phyloP scores from a whole-genome alignment of 768 basidiomycete species.

The Russula lepida region DNA sequence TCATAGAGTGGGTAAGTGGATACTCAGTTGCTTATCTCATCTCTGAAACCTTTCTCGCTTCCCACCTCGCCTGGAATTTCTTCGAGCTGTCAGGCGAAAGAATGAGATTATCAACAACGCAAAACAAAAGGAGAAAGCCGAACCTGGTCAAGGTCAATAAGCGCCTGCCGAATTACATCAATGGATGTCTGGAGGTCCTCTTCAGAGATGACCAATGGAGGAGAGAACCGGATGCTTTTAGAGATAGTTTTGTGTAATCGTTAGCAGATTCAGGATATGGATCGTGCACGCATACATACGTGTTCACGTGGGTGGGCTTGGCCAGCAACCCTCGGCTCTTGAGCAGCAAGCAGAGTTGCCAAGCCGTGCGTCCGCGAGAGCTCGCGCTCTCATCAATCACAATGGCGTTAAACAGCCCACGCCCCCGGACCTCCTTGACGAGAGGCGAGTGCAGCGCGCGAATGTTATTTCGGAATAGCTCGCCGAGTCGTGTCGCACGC shows the following conservation, averaged over 20 bases:
- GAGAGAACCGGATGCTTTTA: constrained; percentile 86
- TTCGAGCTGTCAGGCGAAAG: constrained; percentile 32
- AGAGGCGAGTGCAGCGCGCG: constrained; percentile 57
- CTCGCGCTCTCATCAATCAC: constrained; percentile 84
- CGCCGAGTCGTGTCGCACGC: constrained; percentile 71
- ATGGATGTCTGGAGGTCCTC: constrained; percentile 72
- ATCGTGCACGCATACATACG: constrained; percentile 42
- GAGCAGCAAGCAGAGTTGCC: constrained; percentile 90
- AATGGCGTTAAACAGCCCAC: constrained; percentile 86
- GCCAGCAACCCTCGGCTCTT: constrained; percentile 89
- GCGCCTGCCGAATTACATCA: constrained; percentile 62
- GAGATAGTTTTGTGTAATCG: background rate
- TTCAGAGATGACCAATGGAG: constrained; percentile 91
- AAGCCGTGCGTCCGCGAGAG: constrained; percentile 72
- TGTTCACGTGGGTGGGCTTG: constrained; percentile 93
- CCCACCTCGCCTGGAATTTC: constrained; percentile 58
- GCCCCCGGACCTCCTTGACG: constrained; percentile 72
- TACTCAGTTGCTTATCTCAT: constrained; percentile 28
- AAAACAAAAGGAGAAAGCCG: constrained; percentile 16
- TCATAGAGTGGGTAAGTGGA: background rate
- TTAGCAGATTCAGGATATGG: background rate
- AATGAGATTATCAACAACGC: constrained; percentile 25
- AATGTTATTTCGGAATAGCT: constrained; percentile 65
- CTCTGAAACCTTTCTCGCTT: constrained; percentile 51
- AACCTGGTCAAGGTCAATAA: constrained; percentile 76